Percentiles rank a stretch among this genome's conserved stretches.
phyloP scores from a whole-genome alignment of 1,284 basidiomycete species.

The Tranzscheliella williamsii region DNA sequence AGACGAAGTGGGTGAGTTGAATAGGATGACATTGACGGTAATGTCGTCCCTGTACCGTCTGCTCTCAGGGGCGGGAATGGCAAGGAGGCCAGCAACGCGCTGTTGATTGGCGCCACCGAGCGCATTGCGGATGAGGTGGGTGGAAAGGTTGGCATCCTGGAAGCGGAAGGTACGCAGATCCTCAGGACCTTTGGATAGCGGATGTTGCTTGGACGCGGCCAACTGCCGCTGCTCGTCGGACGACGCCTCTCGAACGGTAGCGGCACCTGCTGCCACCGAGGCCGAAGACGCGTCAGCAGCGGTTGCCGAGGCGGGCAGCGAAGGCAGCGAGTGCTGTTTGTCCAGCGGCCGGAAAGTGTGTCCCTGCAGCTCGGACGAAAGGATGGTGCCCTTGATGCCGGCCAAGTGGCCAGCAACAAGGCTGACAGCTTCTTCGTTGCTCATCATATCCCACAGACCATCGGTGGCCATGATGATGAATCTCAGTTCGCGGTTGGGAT shows the following conservation, averaged over 20 bases:
- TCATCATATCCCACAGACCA: constrained; percentile 91
- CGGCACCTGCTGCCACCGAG: constrained; percentile 63
- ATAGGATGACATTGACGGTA: constrained; percentile 48
- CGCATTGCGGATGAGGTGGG: constrained; percentile 91
- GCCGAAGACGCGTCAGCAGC: not conserved
- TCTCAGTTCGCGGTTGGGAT: constrained; percentile 44
- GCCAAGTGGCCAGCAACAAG: constrained; percentile 65
- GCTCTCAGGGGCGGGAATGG: constrained; percentile 80
- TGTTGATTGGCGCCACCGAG: constrained; percentile 81
- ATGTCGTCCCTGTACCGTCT: constrained; percentile 59
- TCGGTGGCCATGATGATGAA: constrained; percentile 83
- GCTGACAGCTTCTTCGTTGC: constrained; percentile 90
- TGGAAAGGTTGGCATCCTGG: constrained; percentile 78
- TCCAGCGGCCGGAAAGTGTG: constrained; percentile 46
- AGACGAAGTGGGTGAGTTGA: constrained; percentile 30
- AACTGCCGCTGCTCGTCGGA: constrained; percentile 27
- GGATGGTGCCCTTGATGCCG: constrained; percentile 50
- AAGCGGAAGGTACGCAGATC: constrained; percentile 48
- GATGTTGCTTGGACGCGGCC: constrained; percentile 49
- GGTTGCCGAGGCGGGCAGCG: not conserved
- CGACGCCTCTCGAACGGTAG: constrained; percentile 58
- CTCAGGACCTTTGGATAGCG: constrained; percentile 47
- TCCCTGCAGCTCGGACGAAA: constrained; percentile 43
- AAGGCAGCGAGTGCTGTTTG: constrained; percentile 21
- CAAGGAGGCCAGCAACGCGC: constrained; percentile 73